Conservation (phyloP, 208 protist genomes). For the Strigomonas galati region DNA sequence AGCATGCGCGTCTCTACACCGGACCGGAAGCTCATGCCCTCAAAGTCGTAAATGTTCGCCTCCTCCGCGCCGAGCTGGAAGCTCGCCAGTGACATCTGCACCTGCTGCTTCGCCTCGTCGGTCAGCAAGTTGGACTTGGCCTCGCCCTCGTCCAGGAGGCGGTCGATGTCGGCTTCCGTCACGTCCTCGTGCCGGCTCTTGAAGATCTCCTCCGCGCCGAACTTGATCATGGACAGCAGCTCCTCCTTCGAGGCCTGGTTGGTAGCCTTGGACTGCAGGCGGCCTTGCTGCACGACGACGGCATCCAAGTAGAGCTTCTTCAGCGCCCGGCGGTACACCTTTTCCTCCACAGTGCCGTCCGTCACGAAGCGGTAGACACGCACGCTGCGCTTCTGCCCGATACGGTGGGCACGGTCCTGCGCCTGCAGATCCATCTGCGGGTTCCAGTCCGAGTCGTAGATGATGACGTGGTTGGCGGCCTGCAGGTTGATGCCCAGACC, state of each 20-base stretch:
- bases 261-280: constrained; percentile 49
- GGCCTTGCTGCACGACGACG: constrained; percentile 97
- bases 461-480: constrained; percentile 97
- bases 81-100: constrained; percentile 90
- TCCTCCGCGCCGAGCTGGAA: constrained; percentile 92
- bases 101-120: constrained; percentile 74
- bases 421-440: constrained; percentile 98
- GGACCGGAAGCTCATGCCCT: constrained; percentile 90
- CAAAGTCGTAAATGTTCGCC: constrained; percentile 95
- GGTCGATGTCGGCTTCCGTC: constrained; percentile 98
- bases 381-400: constrained; percentile 97
- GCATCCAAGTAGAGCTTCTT: constrained; percentile 98
- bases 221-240: constrained; percentile 97
- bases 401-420: constrained; percentile 97
- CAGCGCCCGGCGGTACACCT: constrained; percentile 96
- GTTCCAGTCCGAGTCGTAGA: constrained; percentile 99
- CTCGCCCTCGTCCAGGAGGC: constrained; percentile 91
- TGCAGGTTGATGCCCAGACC: constrained; percentile 99
- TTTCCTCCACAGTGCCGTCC: constrained; percentile 97
- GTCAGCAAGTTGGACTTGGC: constrained; percentile 79
- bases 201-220: constrained; percentile 98
- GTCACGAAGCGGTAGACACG: constrained; percentile 97
- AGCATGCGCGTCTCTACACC: constrained; percentile 74
- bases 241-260: constrained; percentile 91
- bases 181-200: constrained; percentile 86